Percentiles rank a stretch among this genome's conserved stretches.
phyloP scores from a whole-genome alignment of 176 grass and related monocot species.

The Areca catechu region DNA sequence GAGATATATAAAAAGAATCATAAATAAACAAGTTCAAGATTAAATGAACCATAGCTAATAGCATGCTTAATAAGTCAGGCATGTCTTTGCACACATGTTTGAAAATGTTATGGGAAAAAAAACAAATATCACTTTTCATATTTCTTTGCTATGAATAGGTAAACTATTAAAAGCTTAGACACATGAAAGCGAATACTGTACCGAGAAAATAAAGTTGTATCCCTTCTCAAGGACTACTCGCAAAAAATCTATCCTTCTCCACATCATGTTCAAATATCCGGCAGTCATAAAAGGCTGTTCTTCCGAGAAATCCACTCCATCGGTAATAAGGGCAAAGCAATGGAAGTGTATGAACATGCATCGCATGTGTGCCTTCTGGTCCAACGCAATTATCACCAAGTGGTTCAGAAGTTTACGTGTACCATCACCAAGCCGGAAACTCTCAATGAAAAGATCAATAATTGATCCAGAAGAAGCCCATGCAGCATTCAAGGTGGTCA shows the following conservation, averaged over 20 bases:
- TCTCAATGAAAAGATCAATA: constrained; percentile 70
- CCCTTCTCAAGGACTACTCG: constrained; percentile 70
- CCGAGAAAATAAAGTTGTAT: constrained; percentile 73
- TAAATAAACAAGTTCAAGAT: too few species aligned
- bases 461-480: constrained; percentile 59
- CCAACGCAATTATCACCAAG: constrained; percentile 64
- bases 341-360: constrained; percentile 51
- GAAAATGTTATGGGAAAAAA: too few species aligned
- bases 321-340: constrained; percentile 48
- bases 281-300: constrained; percentile 56
- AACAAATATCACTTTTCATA: too few species aligned
- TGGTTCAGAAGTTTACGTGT: constrained; percentile 48
- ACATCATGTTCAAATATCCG: constrained; percentile 82
- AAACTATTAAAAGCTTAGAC: too few species aligned
- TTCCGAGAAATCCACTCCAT: constrained; percentile 43
- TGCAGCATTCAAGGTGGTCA: constrained; percentile 55
- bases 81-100: too few species aligned
- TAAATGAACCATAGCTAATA: too few species aligned
- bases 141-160: too few species aligned
- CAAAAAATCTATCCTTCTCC: constrained; percentile 70
- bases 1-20: too few species aligned
- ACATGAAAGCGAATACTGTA: constrained; percentile 13
- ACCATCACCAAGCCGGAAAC: constrained; percentile 33
- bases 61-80: too few species aligned
- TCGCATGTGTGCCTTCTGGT: constrained; percentile 39